Evolutionary conservation across 2,329 filamentous ascomycete species (phyloP), one percentile per base, ranked within the genome.

Genomic region (Apiospora phragmitis): DNA sequence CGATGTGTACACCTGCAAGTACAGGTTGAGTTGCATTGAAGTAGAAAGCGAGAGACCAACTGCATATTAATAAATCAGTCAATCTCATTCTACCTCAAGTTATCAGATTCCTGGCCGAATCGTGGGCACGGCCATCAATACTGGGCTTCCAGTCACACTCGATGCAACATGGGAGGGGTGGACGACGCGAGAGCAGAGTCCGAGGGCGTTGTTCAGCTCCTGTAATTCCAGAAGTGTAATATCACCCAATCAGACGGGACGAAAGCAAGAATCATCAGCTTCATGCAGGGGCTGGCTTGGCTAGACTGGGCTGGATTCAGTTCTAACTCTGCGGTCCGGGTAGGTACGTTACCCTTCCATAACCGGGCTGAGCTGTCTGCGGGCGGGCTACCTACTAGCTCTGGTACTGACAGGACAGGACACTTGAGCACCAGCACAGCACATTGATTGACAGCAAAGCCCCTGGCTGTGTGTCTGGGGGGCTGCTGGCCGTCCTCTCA

Each of bases 251-350:
- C 14, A 62, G 55, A 62, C 32, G 32, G 55, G 55, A 62, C 32
- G 55, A 62, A 62, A 38, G 18, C 55, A 35, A 38, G 55, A 32
- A n/a, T 38, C 55, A 62, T 62, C 55, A 62, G 55, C 55, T 62
- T 14, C 55, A 62, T 62, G 55, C 55, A 62, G 55, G 55, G 55
- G 47, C n/a, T 49, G 47, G 47, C 47, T 43, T 12, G 42, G 42
- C 42, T 43, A 14, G 49, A 26, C 55, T 62, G 55, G 55, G 55
- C 55, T 38, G 32, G 32, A n/a, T 62, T 21, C 35, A 38, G 16
- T 12, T 59, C 26, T 14, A 32, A 55, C 26, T 29, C 26, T 55
- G 49, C 49, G 32, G 51, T 32, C 11, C 29, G 51, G 51, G 16
- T 59, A 59, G 29, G 26, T 59, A 47, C 43, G 4, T 45, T 47